Conservation (phyloP, 2,329 filamentous ascomycete species). For the Lanzia echinophila region DNA sequence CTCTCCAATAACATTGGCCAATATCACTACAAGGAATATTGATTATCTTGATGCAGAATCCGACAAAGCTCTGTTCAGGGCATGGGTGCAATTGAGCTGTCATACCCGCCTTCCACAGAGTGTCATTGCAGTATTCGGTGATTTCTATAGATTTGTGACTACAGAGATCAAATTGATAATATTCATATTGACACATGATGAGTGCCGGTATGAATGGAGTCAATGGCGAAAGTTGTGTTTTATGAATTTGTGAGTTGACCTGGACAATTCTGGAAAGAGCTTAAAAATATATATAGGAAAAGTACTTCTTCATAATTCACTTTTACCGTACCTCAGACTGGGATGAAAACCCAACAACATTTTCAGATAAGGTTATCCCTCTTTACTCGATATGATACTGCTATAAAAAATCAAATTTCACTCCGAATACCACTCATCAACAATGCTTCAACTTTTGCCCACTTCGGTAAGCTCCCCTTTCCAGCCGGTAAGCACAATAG, state of each 20-base stretch:
- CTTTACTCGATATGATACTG: too few relatives aligned
- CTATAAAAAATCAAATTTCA: slow-evolving; percentile 15
- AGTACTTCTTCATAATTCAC: background rate
- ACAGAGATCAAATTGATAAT: slow-evolving; percentile 8
- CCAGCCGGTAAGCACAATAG: slow-evolving; percentile 68
- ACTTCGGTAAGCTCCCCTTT: slow-evolving; percentile 58
- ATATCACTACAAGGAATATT: background rate
- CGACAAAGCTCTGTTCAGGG: slow-evolving; percentile 1
- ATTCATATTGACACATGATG: slow-evolving; percentile 14
- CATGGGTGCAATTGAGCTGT: slow-evolving; percentile 2
- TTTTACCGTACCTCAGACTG: background rate
- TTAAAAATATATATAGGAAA: background rate
- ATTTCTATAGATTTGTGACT: slow-evolving; percentile 13
- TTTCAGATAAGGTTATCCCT: background rate
- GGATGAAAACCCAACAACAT: background rate
- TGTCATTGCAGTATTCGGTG: slow-evolving; percentile 5
- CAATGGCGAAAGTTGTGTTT: background rate
- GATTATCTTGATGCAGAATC: background rate
- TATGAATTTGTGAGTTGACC: background rate
- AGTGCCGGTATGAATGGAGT: background rate
- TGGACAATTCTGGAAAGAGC: background rate
- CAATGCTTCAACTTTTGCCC: slow-evolving; percentile 67
- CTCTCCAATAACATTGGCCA: slow-evolving; percentile 6
- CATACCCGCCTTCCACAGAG: slow-evolving; percentile 10
- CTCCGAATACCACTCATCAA: slow-evolving; percentile 54